Conservation (phyloP, 1,284 basidiomycete genomes). For the Ustilago crameri region DNA sequence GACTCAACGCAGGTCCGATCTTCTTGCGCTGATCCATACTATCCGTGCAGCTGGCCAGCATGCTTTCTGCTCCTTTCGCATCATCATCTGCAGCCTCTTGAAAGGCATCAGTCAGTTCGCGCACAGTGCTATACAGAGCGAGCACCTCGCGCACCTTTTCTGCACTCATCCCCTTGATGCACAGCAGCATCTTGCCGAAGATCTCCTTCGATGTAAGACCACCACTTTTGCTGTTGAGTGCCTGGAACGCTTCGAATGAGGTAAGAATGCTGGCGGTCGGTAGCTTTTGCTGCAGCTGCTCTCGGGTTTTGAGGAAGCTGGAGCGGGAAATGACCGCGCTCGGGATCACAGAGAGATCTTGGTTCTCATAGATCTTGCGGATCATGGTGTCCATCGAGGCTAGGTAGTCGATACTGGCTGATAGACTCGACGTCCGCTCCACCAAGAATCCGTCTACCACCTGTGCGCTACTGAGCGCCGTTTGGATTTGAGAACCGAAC, state of each 20-base stretch:
- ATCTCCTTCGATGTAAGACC: constrained; percentile 70
- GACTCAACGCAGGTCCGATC: constrained; percentile 46
- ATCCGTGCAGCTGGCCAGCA: constrained; percentile 33
- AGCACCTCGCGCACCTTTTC: constrained; percentile 72
- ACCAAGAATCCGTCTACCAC: constrained; percentile 73
- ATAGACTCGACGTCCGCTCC: constrained; percentile 71
- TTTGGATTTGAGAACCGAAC: constrained; percentile 67
- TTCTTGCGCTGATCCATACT: constrained; percentile 46
- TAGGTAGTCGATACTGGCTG: constrained; percentile 72
- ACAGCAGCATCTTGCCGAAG: constrained; percentile 72
- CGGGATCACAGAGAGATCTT: constrained; percentile 70
- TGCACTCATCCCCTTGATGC: constrained; percentile 71
- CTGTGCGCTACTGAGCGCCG: constrained; percentile 71
- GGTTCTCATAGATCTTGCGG: constrained; percentile 63
- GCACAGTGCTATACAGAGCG: constrained; percentile 71
- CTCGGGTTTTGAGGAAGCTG: constrained; percentile 67
- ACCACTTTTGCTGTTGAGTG: constrained; percentile 71
- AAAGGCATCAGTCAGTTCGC: constrained; percentile 69
- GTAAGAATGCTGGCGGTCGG: constrained; percentile 69
- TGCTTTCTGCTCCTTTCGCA: constrained; percentile 10
- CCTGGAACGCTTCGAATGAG: constrained; percentile 70
- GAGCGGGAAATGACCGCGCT: constrained; percentile 67
- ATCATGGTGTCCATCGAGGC: constrained; percentile 71
- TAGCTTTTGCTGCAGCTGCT: constrained; percentile 66
- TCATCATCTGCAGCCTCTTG: constrained; percentile 39